phyloP scores from a whole-genome alignment of 2,329 filamentous ascomycete species.

The Chrysoporthe cubensis region DNA sequence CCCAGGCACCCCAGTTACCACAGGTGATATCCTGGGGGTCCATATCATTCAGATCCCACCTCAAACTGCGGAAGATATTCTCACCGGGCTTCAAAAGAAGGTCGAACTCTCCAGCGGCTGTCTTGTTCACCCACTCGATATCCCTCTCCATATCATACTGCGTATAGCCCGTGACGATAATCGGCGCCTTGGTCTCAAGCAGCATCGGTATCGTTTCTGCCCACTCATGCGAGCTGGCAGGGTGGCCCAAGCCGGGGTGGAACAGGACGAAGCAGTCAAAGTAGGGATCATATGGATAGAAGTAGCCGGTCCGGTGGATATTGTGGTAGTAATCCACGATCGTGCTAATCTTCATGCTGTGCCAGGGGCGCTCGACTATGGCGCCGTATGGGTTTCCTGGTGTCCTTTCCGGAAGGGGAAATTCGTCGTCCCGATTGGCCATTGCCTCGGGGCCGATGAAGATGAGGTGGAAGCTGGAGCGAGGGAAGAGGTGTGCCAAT shows the following conservation, averaged over 20 bases:
- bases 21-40: constrained; percentile 93
- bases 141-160: constrained; percentile 94
- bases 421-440: constrained; percentile 90
- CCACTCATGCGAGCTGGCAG: constrained; percentile 93
- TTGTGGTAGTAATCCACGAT: constrained; percentile 99
- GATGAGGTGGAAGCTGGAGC: constrained; percentile 84
- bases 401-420: constrained; percentile 85
- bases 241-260: constrained; percentile 94
- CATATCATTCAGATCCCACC: constrained; percentile 96
- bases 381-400: constrained; percentile 88
- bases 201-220: constrained; percentile 85
- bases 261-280: constrained; percentile 98
- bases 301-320: constrained; percentile 86
- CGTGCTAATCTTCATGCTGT: constrained; percentile 93
- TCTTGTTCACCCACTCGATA: constrained; percentile 85
- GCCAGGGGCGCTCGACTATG: constrained; percentile 86
- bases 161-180: constrained; percentile 94
- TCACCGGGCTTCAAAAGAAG: constrained; percentile 89
- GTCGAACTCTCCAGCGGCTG: constrained; percentile 88
- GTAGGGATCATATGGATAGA: constrained; percentile 95
- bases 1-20: constrained; percentile 97
- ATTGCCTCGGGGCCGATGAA: constrained; percentile 97
- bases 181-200: constrained; percentile 92
- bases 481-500: constrained; percentile 92
- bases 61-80: constrained; percentile 88